A percentile compares a stretch with the other conserved stretches of the same genome.
These are phyloP conservation scores for Yarrowia sp. DNA, from an alignment of 805 yeast species.

Conservation along the genomic window DNA sequence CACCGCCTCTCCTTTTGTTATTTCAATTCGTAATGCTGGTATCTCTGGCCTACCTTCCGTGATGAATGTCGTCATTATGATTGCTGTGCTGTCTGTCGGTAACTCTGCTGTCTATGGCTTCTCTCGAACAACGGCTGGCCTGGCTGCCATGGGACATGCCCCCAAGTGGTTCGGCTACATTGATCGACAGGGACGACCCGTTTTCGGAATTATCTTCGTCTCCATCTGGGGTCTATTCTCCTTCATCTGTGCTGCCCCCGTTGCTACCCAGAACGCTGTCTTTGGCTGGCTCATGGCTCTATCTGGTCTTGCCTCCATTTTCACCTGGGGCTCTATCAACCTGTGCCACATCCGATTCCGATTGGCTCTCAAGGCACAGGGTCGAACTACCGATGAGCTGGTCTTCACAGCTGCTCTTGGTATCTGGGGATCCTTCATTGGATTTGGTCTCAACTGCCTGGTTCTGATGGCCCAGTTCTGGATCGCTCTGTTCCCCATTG, in stretches of 20 bases:
- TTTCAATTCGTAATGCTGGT: constrained; percentile 65
- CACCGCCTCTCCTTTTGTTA: constrained; percentile 69
- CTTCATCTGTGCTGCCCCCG: constrained; percentile 58
- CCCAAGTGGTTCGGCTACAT: constrained; percentile 63
- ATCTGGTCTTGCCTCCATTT: constrained; percentile 66
- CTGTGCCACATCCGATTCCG: constrained; percentile 64
- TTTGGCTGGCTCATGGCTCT: constrained; percentile 70
- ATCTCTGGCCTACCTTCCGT: constrained; percentile 64
- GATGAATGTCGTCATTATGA: constrained; percentile 65
- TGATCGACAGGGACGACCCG: constrained; percentile 75
- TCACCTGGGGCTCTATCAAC: constrained; percentile 72
- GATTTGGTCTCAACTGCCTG: constrained; percentile 51
- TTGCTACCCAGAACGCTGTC: constrained; percentile 41
- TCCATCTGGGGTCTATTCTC: constrained; percentile 53
- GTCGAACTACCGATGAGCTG: constrained; percentile 61
- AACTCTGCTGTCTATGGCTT: constrained; percentile 69
- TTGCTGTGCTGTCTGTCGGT: constrained; percentile 69
- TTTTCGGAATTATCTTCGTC: constrained; percentile 55
- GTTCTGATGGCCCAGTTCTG: constrained; percentile 72
- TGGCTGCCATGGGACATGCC: constrained; percentile 63
- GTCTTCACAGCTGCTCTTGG: constrained; percentile 63
- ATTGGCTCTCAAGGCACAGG: constrained; percentile 51
- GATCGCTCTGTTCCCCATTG: constrained; percentile 67
- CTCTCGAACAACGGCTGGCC: constrained; percentile 63
- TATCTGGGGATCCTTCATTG: constrained; percentile 57